These are phyloP conservation scores for Phytophthora fragariae DNA, from an alignment of 352 stramenopile genomes.

Conservation along the genomic window DNA sequence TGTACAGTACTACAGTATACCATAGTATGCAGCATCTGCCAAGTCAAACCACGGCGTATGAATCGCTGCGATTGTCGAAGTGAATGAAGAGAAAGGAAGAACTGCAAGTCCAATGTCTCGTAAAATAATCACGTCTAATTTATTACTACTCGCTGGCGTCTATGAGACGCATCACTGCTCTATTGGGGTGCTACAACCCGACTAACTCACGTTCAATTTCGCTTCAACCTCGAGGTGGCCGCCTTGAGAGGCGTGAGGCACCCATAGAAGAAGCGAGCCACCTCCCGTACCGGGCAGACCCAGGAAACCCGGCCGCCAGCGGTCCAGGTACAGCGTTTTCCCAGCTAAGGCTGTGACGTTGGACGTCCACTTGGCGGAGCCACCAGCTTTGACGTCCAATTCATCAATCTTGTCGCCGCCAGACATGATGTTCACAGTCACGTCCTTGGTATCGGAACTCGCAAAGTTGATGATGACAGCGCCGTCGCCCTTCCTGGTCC, in stretches of 20 bases:
- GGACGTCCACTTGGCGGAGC: constrained; percentile 38
- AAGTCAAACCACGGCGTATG: not conserved
- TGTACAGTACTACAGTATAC: too few relatives aligned
- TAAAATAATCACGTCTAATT: constrained; percentile 10
- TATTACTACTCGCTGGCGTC: constrained; percentile 11
- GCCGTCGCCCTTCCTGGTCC: constrained; percentile 43
- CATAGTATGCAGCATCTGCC: not conserved
- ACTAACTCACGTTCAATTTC: constrained; percentile 51
- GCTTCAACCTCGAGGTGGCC: constrained; percentile 49
- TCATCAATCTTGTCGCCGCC: constrained; percentile 38
- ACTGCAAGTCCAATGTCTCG: not conserved
- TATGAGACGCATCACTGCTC: constrained; percentile 3
- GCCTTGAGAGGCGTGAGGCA: constrained; percentile 42
- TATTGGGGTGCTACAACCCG: constrained; percentile 6
- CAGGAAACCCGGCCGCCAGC: constrained; percentile 56
- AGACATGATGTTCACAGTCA: constrained; percentile 47
- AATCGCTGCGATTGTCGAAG: not conserved
- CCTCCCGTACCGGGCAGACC: constrained; percentile 60
- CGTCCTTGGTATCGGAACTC: constrained; percentile 42
- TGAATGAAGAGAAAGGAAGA: not conserved
- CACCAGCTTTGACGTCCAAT: constrained; percentile 38
- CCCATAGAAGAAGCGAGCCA: constrained; percentile 59
- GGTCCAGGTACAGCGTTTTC: constrained; percentile 71
- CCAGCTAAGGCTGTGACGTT: constrained; percentile 37
- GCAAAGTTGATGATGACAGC: constrained; percentile 41